Evolutionary conservation across 768 basidiomycete species (phyloP).

Genomic region (Clitopilus passeckerianus): DNA sequence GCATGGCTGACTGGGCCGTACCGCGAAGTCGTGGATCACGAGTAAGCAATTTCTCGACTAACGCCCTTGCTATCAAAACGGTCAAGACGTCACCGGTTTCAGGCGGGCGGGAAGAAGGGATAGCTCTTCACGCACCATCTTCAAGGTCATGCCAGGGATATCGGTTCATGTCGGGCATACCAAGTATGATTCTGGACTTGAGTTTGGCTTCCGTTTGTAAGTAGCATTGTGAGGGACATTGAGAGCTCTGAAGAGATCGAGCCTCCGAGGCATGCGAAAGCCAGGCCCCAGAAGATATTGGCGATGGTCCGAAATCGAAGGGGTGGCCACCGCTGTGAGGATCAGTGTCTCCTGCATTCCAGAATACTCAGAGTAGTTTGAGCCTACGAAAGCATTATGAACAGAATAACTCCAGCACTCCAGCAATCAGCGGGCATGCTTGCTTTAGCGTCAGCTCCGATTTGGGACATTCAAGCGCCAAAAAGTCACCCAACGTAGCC

Average conservation of each 20-base stretch:
- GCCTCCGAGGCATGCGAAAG: conserved; percentile 28
- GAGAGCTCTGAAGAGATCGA: conserved; percentile 19
- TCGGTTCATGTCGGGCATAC: conserved; percentile 50
- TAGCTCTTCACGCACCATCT: conserved; percentile 42
- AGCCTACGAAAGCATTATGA: conserved; percentile 79
- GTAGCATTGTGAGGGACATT: conserved; percentile 35
- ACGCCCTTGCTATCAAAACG: conserved; percentile 40
- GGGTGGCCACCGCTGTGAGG: conserved; percentile 63
- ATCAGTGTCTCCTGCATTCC: background rate
- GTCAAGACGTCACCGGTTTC: background rate
- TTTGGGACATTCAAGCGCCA: background rate
- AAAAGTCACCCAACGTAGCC: conserved; percentile 51
- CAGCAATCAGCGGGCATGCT: conserved; percentile 91
- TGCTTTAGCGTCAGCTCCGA: conserved; percentile 4
- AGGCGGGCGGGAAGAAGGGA: conserved; percentile 1
- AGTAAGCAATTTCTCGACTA: conserved; percentile 59
- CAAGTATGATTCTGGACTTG: conserved; percentile 66
- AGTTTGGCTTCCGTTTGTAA: conserved; percentile 50
- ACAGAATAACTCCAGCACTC: conserved; percentile 80
- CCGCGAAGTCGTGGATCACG: conserved; percentile 53
- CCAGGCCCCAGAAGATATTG: conserved; percentile 31
- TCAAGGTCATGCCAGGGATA: conserved; percentile 50
- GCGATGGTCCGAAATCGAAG: conserved; percentile 55
- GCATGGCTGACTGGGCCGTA: conserved; percentile 57
- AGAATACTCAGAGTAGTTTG: background rate